Conservation (phyloP, 2,329 filamentous ascomycete species). For the Aureobasidium mangrovei region DNA sequence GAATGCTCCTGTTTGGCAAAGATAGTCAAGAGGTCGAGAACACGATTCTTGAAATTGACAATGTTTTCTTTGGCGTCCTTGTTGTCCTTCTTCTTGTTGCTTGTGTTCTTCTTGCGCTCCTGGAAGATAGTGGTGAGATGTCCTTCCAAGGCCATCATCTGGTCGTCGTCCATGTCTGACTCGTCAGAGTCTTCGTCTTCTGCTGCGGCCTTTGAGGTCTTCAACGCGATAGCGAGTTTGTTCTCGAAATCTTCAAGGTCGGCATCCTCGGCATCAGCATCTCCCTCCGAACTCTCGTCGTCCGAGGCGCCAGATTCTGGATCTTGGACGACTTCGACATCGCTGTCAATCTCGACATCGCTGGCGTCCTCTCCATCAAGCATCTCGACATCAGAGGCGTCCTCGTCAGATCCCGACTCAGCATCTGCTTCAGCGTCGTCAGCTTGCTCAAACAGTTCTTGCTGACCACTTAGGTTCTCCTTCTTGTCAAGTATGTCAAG, state of each 20-base stretch:
- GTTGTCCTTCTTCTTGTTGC: constrained; percentile 71
- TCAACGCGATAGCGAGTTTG: constrained; percentile 68
- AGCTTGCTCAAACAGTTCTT: constrained; percentile 69
- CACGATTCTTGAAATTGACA: constrained; percentile 88
- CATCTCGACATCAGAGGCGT: constrained; percentile 29
- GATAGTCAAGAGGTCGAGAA: constrained; percentile 78
- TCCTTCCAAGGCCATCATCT: constrained; percentile 84
- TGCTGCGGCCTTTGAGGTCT: constrained; percentile 49
- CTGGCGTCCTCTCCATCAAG: constrained; percentile 24
- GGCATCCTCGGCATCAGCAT: constrained; percentile 37
- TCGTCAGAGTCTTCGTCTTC: constrained; percentile 53
- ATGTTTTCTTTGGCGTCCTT: constrained; percentile 83
- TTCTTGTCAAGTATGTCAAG: constrained; percentile 64
- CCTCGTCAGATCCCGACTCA: constrained; percentile 31
- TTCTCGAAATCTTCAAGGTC: constrained; percentile 59
- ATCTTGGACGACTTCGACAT: constrained; percentile 20
- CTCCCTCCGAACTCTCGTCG: constrained; percentile 18
- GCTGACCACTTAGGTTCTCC: constrained; percentile 75
- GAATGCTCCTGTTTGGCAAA: constrained; percentile 72
- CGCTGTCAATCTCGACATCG: constrained; percentile 21
- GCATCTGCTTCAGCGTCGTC: constrained; percentile 36
- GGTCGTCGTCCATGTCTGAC: constrained; percentile 86
- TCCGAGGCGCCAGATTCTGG: constrained; percentile 20
- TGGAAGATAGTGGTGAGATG: constrained; percentile 80
- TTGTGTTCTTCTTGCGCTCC: constrained; percentile 55